phyloP scores from a whole-genome alignment of 768 basidiomycete species.

The Pleurotus tuoliensis region DNA sequence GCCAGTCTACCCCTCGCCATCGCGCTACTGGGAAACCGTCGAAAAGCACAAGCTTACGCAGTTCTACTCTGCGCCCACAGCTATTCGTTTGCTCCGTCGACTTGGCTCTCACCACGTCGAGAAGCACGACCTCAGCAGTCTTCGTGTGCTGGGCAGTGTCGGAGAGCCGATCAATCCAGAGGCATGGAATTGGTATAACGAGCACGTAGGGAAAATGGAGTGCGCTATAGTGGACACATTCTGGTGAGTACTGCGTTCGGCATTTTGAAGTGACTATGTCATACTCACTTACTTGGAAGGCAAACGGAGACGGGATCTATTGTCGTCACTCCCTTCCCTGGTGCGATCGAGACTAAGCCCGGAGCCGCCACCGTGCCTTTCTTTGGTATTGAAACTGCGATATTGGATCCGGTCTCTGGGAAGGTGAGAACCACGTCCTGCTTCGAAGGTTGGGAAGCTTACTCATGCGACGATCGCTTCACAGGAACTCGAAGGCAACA shows the following conservation, averaged over 20 bases:
- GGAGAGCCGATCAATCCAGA: constrained; percentile 99
- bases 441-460: not conserved
- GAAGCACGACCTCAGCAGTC: constrained; percentile 70
- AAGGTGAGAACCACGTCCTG: constrained; percentile 31
- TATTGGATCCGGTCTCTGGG: constrained; percentile 83
- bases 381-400: constrained; percentile 88
- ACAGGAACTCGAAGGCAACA: constrained; percentile 68
- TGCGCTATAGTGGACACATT: constrained; percentile 95
- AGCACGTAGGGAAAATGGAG: constrained; percentile 82
- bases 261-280: not conserved
- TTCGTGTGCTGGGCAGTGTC: constrained; percentile 89
- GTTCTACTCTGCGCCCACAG: constrained; percentile 92
- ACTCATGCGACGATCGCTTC: not conserved
- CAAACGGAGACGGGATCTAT: constrained; percentile 99
- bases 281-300: constrained; percentile 33
- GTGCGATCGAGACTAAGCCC: constrained; percentile 93
- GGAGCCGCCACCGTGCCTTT: constrained; percentile 97
- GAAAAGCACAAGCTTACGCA: constrained; percentile 92
- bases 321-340: constrained; percentile 92
- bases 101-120: constrained; percentile 86
- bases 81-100: constrained; percentile 82
- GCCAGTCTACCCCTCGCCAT: constrained; percentile 93
- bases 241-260: constrained; percentile 43
- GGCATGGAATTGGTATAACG: constrained; percentile 99
- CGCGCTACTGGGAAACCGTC: constrained; percentile 96